Conservation (phyloP, 192 early-diverging fungal genomes). For the Lobulomyces angularis region DNA sequence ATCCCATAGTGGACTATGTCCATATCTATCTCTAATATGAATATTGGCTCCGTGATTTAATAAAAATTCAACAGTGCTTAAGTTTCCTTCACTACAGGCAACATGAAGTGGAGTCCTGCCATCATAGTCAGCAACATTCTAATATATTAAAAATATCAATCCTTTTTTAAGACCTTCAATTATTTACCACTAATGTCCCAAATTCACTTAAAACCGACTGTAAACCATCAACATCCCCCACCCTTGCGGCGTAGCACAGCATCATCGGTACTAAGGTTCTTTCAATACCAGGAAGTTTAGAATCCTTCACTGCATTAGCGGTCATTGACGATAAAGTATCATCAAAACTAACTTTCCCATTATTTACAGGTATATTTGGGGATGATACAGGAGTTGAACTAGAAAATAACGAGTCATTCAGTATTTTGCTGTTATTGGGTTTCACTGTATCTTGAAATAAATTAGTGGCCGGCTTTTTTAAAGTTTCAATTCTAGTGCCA, state of each 20-base stretch:
- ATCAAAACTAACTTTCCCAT: too few species aligned
- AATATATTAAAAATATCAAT: too few species aligned
- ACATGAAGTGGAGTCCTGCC: constrained; percentile 71
- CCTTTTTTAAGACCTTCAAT: too few species aligned
- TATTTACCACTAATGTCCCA: constrained; percentile 38
- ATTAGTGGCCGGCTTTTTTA: neutral
- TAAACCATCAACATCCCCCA: constrained; percentile 72
- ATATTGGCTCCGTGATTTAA: constrained; percentile 76
- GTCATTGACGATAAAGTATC: too few species aligned
- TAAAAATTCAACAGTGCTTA: constrained; percentile 60
- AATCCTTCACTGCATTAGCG: too few species aligned
- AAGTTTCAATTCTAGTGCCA: constrained; percentile 1
- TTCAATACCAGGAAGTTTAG: constrained; percentile 32
- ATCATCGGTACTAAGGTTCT: constrained; percentile 69
- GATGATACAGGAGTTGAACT: neutral
- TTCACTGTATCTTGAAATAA: neutral
- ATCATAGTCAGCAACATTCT: constrained; percentile 71
- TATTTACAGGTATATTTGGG: too few species aligned
- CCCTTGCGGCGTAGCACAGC: constrained; percentile 73
- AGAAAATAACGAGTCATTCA: neutral
- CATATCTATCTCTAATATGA: constrained; percentile 74
- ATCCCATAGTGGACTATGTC: constrained; percentile 82
- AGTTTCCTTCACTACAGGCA: constrained; percentile 64
- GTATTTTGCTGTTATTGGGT: neutral
- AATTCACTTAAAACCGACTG: constrained; percentile 36